Percentiles rank a stretch among this genome's conserved stretches.
These are phyloP conservation scores for Aspergillus thermomutatus DNA, from an alignment of 2,329 filamentous ascomycete genomes.

Conservation along the genomic window DNA sequence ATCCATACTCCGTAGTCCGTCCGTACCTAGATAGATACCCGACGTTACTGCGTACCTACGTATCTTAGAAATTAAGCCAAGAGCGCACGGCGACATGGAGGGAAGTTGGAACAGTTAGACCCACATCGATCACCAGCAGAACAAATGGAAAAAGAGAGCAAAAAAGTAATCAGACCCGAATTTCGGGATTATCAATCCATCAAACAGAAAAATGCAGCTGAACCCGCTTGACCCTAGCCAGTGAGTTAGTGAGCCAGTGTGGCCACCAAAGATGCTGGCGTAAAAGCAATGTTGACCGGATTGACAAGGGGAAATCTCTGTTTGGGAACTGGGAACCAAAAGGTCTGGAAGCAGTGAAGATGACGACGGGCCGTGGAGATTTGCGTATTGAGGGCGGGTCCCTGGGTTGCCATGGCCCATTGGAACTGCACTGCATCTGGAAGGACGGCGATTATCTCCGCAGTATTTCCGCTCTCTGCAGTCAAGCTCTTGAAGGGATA, in stretches of 20 bases:
- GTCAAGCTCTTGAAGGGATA: not conserved
- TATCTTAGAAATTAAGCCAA: not conserved
- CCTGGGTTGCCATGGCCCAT: not conserved
- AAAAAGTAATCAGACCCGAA: not conserved
- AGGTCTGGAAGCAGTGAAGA: not conserved
- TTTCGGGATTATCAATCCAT: not conserved
- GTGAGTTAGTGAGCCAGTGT: not conserved
- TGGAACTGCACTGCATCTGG: not conserved
- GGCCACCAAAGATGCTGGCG: not conserved
- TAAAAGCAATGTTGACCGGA: not conserved
- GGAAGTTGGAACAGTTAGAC: not conserved
- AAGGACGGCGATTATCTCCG: not conserved
- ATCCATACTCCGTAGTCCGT: too few relatives aligned
- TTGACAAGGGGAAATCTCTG: not conserved
- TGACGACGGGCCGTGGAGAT: constrained; percentile 1
- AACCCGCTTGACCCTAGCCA: not conserved
- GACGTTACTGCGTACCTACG: too few relatives aligned
- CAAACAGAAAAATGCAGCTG: not conserved
- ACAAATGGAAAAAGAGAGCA: not conserved
- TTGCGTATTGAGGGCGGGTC: not conserved
- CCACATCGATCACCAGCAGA: not conserved
- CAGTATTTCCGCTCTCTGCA: not conserved
- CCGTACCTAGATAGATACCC: not conserved
- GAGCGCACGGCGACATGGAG: not conserved
- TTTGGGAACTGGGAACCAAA: not conserved